A percentile compares a stretch with the other conserved stretches of the same genome.
Conservation (phyloP, 2,329 filamentous ascomycete species). For the Trichoderma arundinaceum region DNA sequence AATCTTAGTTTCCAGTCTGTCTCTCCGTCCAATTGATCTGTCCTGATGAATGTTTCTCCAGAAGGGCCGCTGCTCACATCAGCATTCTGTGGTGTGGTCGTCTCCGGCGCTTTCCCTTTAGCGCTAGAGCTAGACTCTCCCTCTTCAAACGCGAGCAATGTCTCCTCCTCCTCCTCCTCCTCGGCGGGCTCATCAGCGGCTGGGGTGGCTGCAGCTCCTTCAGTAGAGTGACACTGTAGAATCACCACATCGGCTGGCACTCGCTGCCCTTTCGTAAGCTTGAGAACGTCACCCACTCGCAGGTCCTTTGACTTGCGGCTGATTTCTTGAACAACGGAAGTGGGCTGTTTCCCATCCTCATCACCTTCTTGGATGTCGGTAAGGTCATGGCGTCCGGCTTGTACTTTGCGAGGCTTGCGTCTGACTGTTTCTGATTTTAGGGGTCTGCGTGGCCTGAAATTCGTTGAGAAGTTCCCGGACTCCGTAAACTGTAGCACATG, state of each 20-base stretch:
- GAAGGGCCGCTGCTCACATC: conserved; percentile 51
- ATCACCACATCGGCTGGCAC: conserved; percentile 95
- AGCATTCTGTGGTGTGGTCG: conserved; percentile 38
- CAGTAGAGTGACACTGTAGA: conserved; percentile 75
- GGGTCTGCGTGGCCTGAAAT: conserved; percentile 46
- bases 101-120: conserved; percentile 46
- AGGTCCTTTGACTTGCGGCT: conserved; percentile 84
- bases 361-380: conserved; percentile 75
- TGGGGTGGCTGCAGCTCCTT: conserved; percentile 47
- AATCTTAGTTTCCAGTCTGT: conserved; percentile 97
- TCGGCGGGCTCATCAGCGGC: conserved; percentile 43
- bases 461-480: conserved; percentile 48
- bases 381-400: conserved; percentile 47
- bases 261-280: conserved; percentile 87
- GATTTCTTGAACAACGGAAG: conserved; percentile 66
- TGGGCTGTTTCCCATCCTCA: conserved; percentile 54
- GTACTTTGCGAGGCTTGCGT: conserved; percentile 42
- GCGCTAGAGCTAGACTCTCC: conserved; percentile 42
- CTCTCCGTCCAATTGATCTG: conserved; percentile 95
- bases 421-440: conserved; percentile 53
- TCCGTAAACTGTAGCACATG: conserved; percentile 75
- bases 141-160: conserved; percentile 50
- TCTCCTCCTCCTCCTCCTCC: conserved; percentile 49
- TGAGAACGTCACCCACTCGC: conserved; percentile 94
- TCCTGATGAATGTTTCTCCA: conserved; percentile 95